Base-by-base conservation (phyloP, 2,329 filamentous ascomycete genomes). In the Lachnellula suecica region DNA sequence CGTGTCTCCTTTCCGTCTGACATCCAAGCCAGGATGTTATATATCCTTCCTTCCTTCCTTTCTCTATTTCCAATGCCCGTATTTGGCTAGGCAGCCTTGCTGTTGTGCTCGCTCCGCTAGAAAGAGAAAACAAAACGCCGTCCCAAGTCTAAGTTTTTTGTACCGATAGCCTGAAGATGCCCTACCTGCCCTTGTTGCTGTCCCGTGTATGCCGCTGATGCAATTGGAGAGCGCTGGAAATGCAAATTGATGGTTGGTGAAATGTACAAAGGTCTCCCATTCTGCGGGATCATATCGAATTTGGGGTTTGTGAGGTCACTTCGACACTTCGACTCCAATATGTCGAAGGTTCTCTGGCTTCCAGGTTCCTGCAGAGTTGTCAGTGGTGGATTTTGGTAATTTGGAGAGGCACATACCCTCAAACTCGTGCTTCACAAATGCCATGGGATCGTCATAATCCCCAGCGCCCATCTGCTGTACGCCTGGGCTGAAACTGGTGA, bases 381-480 rank as follows among this genome's bases (percentile, higher is more conserved):
- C 49, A 61, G 51, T 47, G 2, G 11, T 24, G 22, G 24, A n/a
- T n/a, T n/a, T 10, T 2, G 24, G 38, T 20, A 6, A n/a, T 13
- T 2, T 20, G 1, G 19, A 40, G 11, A 10, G 23, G 22, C 13
- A 70, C 79, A 61, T 75, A 95, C 93, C 94, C 77, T 96, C 90
- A 70, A 99, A 99, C 50, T 91, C 86, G 73, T 99, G 94, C 74
- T 94, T 92, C 56, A 99, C 94, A 76, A 96, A 97, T 2, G 94
- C 94, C 90, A 96, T 93, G 1, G 91, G 91, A 68, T 97, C 88
- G 61, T 97, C 91, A 38, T 85, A 80, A 57, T 95, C 91, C 65
- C 87, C 86, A 42, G 94, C 89, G 11, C 89, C 89, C 91, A 97
- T 97, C 69, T 96, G 91, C 62, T 85, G 82, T 41, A 97, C 91